These are phyloP conservation scores for Hypholoma fasciculare DNA, from an alignment of 768 basidiomycete species.

Conservation along the genomic window DNA sequence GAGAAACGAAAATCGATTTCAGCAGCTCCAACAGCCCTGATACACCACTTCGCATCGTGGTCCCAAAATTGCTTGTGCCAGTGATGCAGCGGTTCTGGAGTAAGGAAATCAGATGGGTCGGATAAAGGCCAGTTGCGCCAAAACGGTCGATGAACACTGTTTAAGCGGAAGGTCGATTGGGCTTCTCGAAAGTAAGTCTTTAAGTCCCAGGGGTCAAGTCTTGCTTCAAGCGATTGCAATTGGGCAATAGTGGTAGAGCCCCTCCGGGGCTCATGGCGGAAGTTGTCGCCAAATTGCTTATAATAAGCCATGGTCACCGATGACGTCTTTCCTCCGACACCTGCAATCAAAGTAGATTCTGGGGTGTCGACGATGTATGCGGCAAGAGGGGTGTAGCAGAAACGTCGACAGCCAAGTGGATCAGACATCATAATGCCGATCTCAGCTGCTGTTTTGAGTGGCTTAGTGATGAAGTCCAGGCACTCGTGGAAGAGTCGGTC, in stretches of 20 bases:
- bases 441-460: slow-evolving; percentile 28
- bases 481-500: slow-evolving; percentile 25
- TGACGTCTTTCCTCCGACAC: slow-evolving; percentile 28
- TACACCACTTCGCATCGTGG: slow-evolving; percentile 35
- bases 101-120: slow-evolving; percentile 27
- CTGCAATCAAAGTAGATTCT: slow-evolving; percentile 25
- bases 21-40: slow-evolving; percentile 16
- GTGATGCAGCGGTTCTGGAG: slow-evolving; percentile 33
- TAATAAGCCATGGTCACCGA: slow-evolving; percentile 29
- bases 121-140: slow-evolving; percentile 31
- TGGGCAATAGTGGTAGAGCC: slow-evolving; percentile 18
- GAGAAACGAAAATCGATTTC: slow-evolving; percentile 33
- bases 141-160: slow-evolving; percentile 21
- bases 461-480: slow-evolving; percentile 26
- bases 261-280: slow-evolving; percentile 23
- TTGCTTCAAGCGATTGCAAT: slow-evolving; percentile 11
- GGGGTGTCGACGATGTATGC: slow-evolving; percentile 32
- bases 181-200: neutral
- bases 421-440: slow-evolving; percentile 28
- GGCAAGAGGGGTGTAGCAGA: slow-evolving; percentile 27
- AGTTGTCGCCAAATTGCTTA: slow-evolving; percentile 28
- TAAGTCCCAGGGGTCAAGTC: neutral
- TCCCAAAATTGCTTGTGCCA: slow-evolving; percentile 31
- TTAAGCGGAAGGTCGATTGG: neutral
- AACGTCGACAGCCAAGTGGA: slow-evolving; percentile 20